Conservation (phyloP, 495 filamentous ascomycete species). For the Aspergillus panamensis region DNA sequence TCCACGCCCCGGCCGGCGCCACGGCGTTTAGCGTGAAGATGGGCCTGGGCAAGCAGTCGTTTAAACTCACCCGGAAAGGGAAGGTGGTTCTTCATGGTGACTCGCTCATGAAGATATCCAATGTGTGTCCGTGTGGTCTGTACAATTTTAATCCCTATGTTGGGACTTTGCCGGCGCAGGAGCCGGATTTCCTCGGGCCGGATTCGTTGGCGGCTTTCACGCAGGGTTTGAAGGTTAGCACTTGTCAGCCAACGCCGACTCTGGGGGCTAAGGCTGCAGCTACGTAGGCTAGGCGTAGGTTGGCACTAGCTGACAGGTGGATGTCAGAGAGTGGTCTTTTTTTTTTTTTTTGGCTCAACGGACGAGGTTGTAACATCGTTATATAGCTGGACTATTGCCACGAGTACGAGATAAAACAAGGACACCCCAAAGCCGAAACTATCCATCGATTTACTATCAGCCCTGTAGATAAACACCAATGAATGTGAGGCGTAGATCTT, state of each 20-base stretch:
- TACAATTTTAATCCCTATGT: constrained; percentile 61
- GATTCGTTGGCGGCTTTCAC: constrained; percentile 16
- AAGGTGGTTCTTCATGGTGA: constrained; percentile 46
- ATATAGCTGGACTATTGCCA: no score
- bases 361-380: no score
- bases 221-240: constrained; percentile 23
- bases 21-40: constrained; percentile 46
- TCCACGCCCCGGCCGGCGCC: constrained; percentile 50
- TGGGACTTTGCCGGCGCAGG: constrained; percentile 20
- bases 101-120: constrained; percentile 48
- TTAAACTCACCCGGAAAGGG: constrained; percentile 43
- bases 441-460: no score
- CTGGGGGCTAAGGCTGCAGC: not conserved
- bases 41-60: constrained; percentile 51
- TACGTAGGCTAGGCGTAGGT: not conserved
- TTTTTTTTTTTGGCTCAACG: no score
- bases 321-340: no score
- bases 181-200: not conserved
- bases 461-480: no score
- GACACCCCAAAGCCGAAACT: no score
- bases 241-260: constrained; percentile 1
- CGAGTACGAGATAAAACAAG: no score
- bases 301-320: not conserved
- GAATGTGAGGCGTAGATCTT: no score
- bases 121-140: constrained; percentile 52